Conservation (phyloP, 352 stramenopile species). For the Achlya hypogyna region DNA sequence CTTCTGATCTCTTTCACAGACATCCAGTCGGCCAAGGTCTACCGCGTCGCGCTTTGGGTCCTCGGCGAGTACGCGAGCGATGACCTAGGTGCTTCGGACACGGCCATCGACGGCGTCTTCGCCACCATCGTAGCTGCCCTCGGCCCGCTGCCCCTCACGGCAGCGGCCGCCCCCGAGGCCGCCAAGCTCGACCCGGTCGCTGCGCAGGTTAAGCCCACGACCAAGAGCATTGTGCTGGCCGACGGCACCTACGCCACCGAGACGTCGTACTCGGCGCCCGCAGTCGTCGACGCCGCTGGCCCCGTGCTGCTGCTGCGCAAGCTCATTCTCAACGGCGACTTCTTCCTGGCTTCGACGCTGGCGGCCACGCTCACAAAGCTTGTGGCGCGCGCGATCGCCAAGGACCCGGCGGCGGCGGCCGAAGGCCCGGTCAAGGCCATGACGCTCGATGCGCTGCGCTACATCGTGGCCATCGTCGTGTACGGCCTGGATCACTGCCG, state of each 20-base stretch:
- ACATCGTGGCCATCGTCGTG: conserved; percentile 64
- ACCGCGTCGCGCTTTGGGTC: conserved; percentile 96
- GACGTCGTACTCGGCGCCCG: conserved; percentile 69
- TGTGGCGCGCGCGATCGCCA: conserved; percentile 74
- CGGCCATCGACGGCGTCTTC: conserved; percentile 62
- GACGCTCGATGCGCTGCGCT: conserved; percentile 57
- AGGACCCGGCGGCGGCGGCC: conserved; percentile 37
- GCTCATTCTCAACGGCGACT: conserved; percentile 89
- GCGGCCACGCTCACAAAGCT: conserved; percentile 95
- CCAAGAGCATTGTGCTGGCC: conserved; percentile 96
- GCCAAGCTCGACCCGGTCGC: conserved; percentile 19
- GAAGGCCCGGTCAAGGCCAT: conserved; percentile 50
- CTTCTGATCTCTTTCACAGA: conserved; percentile 91
- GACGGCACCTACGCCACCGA: conserved; percentile 99
- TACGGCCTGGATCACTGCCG: conserved; percentile 29
- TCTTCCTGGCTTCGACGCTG: conserved; percentile 93
- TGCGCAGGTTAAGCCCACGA: conserved; percentile 74
- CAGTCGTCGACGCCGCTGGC: conserved; percentile 54
- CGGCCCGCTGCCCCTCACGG: conserved; percentile 62
- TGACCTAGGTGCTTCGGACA: conserved; percentile 40
- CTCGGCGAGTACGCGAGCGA: conserved; percentile 88
- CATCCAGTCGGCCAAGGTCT: conserved; percentile 92
- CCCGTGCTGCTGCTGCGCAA: conserved; percentile 67
- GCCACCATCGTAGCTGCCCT: conserved; percentile 85
- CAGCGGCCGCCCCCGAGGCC: conserved; percentile 20